phyloP scores from a whole-genome alignment of 805 yeast species.

The Candida golubevii region DNA sequence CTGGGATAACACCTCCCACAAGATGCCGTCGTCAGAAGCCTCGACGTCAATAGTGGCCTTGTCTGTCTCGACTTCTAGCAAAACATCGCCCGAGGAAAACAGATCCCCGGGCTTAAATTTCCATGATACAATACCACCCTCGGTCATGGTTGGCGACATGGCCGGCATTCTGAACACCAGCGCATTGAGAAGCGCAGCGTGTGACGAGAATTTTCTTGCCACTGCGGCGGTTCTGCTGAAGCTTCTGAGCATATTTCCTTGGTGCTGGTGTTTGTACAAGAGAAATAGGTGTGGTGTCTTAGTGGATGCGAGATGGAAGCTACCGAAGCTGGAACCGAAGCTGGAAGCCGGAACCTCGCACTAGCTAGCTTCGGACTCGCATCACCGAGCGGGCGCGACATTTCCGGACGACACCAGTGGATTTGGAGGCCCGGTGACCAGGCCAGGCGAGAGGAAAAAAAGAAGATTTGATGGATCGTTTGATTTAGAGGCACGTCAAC shows the following conservation, averaged over 20 bases:
- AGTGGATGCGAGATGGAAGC: slow-evolving; percentile 2
- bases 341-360: too few relatives aligned
- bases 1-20: slow-evolving; percentile 68
- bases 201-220: slow-evolving; percentile 27
- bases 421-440: background rate
- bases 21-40: slow-evolving; percentile 85
- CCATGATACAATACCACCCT: slow-evolving; percentile 92
- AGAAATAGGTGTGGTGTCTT: background rate
- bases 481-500: too few relatives aligned
- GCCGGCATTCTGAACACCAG: slow-evolving; percentile 87
- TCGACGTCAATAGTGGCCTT: slow-evolving; percentile 82
- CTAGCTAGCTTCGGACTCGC: slow-evolving; percentile 13
- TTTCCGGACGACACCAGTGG: slow-evolving; percentile 5
- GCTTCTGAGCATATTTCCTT: slow-evolving; percentile 18
- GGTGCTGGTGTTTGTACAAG: background rate
- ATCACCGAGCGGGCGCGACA: slow-evolving; percentile 25
- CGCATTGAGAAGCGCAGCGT: slow-evolving; percentile 30
- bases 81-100: slow-evolving; percentile 77
- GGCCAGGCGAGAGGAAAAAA: too few relatives aligned
- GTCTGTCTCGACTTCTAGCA: slow-evolving; percentile 81
- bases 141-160: slow-evolving; percentile 98
- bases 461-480: too few relatives aligned
- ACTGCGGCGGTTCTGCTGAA: slow-evolving; percentile 11
- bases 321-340: too few relatives aligned
- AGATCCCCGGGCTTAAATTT: slow-evolving; percentile 65